Evolutionary conservation across 192 early-diverging fungal genomes (phyloP), one percentile per base, ranked within the genome.

Genomic region (Dispira simplex): DNA sequence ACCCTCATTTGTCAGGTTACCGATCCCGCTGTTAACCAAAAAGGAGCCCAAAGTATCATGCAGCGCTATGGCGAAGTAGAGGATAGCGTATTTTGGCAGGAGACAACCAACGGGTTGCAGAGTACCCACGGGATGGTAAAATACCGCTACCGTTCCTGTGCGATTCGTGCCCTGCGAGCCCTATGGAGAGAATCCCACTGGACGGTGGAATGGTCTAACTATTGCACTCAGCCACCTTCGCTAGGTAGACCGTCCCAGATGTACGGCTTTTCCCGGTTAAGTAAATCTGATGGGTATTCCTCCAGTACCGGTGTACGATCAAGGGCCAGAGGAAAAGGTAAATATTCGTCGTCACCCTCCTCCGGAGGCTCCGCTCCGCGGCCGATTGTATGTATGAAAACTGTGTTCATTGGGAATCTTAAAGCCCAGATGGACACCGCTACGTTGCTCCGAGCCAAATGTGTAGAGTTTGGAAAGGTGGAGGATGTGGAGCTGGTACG

Each of bases 1-100:
- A 56, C 54, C 54, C 54, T 56, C 18, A 56, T 56, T 56, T 56
- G 54, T 26, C 54, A 56, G 20, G 20, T 56, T 3, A 2, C 13
- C 25, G 54, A 56, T 3, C 18, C 54, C 28, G 25, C 16, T 3
- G 20, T 23, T 28, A 56, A 21, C 28, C 13, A 56, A 25, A 21
- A 26, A 21, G 54, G 3, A 14, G 11, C 12, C 54, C 16, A 25
- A 14, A 8, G 0, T 28, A 18, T 28, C 3, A 21, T 56, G 25
- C 11, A 14, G 8, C 18, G 25, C 3, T 56, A 23, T 26, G 54
- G 54, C 54, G 54, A 56, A 12, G 21, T 56, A 13, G 54, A 56
- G 21, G 54, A 56, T 28, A 13, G 13, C 54, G 11, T 56, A 13
- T 56, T 27, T 28, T 56, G 54, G 54, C 21, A 21, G 8, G 54